These are phyloP conservation scores for Ormosia semicastrata DNA, from an alignment of 306 rosid genomes.

Conservation along the genomic window DNA sequence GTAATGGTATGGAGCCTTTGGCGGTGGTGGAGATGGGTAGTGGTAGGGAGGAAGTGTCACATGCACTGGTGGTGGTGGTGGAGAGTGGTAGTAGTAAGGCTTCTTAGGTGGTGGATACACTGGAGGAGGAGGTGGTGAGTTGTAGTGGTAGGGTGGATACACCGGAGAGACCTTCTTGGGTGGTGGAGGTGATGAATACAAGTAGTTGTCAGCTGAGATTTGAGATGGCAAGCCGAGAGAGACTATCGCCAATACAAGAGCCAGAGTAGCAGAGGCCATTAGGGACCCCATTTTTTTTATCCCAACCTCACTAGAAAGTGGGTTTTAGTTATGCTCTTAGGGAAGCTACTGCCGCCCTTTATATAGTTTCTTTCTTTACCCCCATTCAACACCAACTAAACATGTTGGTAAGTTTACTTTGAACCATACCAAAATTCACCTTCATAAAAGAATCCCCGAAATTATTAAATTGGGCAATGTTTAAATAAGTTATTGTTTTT, in stretches of 20 bases:
- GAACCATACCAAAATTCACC: background rate
- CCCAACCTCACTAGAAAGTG: slow-evolving; percentile 11
- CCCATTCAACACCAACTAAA: background rate
- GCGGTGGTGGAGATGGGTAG: slow-evolving; percentile 19
- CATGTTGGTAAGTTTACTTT: slow-evolving; percentile 22
- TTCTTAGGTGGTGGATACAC: background rate
- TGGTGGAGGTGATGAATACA: slow-evolving; percentile 55
- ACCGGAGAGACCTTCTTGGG: slow-evolving; percentile 9
- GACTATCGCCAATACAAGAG: slow-evolving; percentile 45
- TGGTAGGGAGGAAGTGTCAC: background rate
- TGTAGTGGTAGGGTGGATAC: slow-evolving; percentile 33
- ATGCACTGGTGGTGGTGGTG: slow-evolving; percentile 12
- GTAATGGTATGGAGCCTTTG: background rate
- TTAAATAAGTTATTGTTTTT: background rate
- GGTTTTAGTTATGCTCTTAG: slow-evolving; percentile 32
- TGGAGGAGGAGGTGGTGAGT: slow-evolving; percentile 33
- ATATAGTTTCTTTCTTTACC: slow-evolving; percentile 58
- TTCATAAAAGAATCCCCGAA: background rate
- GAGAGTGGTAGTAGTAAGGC: background rate
- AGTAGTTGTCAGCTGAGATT: slow-evolving; percentile 44
- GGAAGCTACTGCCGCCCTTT: slow-evolving; percentile 19
- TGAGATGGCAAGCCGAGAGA: slow-evolving; percentile 38
- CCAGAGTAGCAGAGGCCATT: slow-evolving; percentile 45
- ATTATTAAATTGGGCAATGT: background rate
- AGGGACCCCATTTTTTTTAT: slow-evolving; percentile 49